Evolutionary conservation across 805 yeast species (phyloP), one percentile per base, ranked within the genome.

Genomic region (Ogataea wickerhamii): DNA sequence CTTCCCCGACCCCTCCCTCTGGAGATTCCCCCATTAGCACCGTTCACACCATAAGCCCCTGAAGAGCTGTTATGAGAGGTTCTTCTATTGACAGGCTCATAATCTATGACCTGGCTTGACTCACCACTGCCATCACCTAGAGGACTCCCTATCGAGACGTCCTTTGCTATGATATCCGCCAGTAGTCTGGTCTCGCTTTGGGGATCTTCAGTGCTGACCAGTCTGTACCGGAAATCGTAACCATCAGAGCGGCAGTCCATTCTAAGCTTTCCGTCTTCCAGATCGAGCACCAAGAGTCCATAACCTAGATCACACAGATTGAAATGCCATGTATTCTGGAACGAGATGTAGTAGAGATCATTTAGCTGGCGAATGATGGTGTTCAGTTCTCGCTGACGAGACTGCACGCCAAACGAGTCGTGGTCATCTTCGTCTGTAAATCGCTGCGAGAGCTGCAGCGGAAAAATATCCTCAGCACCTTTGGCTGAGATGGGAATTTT

Each of bases 311-410:
- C 91, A 50, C 87, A 76, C 31, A 84, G 63, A 50, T 82, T 82
- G 57, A 79, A 80, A 57, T 84, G 87, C 94, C 94, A 84, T 40
- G 80, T 68, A 51, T 80, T 79, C 52, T 79, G 80, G 59, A 79
- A 82, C 1, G 87, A 77, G 12, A 74, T 67, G 53, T 78, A 76
- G 48, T 79, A 76, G 27, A 72, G 61, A 51, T 82, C 87, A 55
- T 79, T 80, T 39, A 76, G 68, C 41, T 66, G 67, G 53, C 73
- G 64, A 18, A 71, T 64, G 32, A 60, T 63, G 21, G 69, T 67
- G 47, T 67, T 70, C 30, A 61, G 52, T 38, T 63, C 71, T 37
- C 66, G 53, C 32, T 65, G 64, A 20, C 62, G 61, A 29, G 66
- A 63, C 24, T 63, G 60, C 17, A 70, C 44, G 3, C 70, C 63